phyloP scores from a whole-genome alignment of 2,329 filamentous ascomycete genomes.

The Paraconiothyrium sp. region DNA sequence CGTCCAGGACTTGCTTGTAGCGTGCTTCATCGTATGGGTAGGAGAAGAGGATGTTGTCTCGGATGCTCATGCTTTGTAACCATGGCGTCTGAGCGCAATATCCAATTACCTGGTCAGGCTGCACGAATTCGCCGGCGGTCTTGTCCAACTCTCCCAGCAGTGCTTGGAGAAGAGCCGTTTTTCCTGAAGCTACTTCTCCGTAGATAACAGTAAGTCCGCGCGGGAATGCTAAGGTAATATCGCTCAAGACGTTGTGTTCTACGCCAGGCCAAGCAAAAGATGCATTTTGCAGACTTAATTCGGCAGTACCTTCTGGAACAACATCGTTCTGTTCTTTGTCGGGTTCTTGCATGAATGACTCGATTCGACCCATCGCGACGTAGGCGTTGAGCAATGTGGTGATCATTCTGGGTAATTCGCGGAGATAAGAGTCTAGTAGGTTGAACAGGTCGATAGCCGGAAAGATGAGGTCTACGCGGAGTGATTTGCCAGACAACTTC shows the following conservation, averaged over 20 bases:
- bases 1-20: conserved; percentile 75
- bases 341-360: conserved; percentile 86
- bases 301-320: conserved; percentile 45
- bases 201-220: conserved; percentile 67
- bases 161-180: conserved; percentile 68
- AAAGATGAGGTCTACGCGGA: conserved; percentile 85
- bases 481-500: conserved; percentile 69
- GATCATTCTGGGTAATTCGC: conserved; percentile 78
- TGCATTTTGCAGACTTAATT: conserved; percentile 66
- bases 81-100: conserved; percentile 74
- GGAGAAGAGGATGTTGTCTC: conserved; percentile 74
- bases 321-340: conserved; percentile 69
- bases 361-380: conserved; percentile 83
- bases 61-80: conserved; percentile 75
- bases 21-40: conserved; percentile 72
- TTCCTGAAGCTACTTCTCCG: conserved; percentile 72
- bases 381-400: conserved; percentile 81
- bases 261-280: conserved; percentile 84
- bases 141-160: conserved; percentile 68
- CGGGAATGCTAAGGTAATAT: conserved; percentile 65
- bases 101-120: conserved; percentile 66
- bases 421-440: conserved; percentile 77
- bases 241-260: conserved; percentile 62
- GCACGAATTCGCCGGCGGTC: conserved; percentile 59
- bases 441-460: conserved; percentile 83